Percentiles rank a stretch among this genome's conserved stretches.
These are phyloP conservation scores for Ophiostoma novo-ulmi DNA, from an alignment of 2,329 filamentous ascomycete genomes.

Conservation along the genomic window DNA sequence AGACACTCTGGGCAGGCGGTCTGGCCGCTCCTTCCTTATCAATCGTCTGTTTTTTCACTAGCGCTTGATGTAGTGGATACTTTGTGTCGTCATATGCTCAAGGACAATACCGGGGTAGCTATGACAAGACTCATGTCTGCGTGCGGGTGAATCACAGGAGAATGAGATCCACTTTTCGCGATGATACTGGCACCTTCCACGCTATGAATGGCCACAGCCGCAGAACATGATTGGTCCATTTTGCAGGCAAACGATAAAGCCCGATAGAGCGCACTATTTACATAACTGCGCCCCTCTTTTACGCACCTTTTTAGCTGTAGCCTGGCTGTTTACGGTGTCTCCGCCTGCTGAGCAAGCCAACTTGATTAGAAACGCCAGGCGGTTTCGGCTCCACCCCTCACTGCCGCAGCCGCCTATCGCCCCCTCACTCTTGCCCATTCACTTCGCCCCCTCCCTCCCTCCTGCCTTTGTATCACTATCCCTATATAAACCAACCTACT, in stretches of 20 bases:
- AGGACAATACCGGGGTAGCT: conserved; percentile 18
- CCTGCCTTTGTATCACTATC: conserved; percentile 6
- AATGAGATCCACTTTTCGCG: not conserved
- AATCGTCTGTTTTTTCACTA: conserved; percentile 13
- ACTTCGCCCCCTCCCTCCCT: conserved; percentile 20
- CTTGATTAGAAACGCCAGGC: conserved; percentile 22
- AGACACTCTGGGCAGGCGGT: conserved; percentile 11
- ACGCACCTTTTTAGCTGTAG: not conserved
- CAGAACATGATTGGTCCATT: conserved; percentile 22
- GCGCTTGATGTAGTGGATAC: conserved; percentile 21
- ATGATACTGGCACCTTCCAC: conserved; percentile 25
- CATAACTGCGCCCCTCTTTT: conserved; percentile 24
- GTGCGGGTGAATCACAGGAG: conserved; percentile 20
- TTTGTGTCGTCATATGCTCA: conserved; percentile 22
- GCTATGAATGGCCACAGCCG: not conserved
- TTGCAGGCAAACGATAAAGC: not conserved
- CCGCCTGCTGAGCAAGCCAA: conserved; percentile 21
- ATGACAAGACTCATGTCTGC: conserved; percentile 18
- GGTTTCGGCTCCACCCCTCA: conserved; percentile 19
- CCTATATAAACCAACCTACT: conserved; percentile 20
- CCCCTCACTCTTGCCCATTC: conserved; percentile 23
- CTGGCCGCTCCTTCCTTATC: conserved; percentile 8
- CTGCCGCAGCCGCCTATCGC: conserved; percentile 12
- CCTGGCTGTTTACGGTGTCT: not conserved
- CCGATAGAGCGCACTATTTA: not conserved